Evolutionary conservation across 805 yeast genomes (phyloP).

Genomic region (Limtongia smithiae): DNA sequence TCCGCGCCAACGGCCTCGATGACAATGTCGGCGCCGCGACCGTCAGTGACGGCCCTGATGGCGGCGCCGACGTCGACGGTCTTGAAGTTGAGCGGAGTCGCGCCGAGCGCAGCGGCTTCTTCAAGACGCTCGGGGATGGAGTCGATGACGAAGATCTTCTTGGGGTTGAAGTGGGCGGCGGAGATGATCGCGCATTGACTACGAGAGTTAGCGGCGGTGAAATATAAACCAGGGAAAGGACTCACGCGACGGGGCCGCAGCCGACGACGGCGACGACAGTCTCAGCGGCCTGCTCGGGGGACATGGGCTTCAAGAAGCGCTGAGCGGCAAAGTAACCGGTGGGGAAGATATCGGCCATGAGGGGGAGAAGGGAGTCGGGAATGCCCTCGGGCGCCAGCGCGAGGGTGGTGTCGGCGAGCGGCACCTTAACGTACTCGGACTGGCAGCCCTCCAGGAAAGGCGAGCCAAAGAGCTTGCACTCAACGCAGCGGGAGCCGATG

Average conservation of each 20-base stretch:
- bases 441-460: constrained; percentile 58
- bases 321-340: constrained; percentile 60
- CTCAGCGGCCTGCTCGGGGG: constrained; percentile 38
- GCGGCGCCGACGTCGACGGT: constrained; percentile 40
- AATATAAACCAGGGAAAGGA: too few relatives aligned
- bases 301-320: constrained; percentile 45
- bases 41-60: constrained; percentile 41
- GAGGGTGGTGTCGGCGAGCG: constrained; percentile 52
- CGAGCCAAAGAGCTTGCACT: constrained; percentile 57
- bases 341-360: constrained; percentile 64
- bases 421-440: constrained; percentile 59
- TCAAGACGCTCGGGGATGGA: constrained; percentile 47
- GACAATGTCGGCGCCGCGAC: constrained; percentile 57
- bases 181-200: constrained; percentile 47
- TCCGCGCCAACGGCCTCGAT: constrained; percentile 59
- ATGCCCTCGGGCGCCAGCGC: constrained; percentile 37
- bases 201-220: too few relatives aligned
- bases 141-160: constrained; percentile 48
- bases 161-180: constrained; percentile 44
- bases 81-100: constrained; percentile 37
- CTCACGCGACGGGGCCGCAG: constrained; percentile 52
- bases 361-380: constrained; percentile 47
- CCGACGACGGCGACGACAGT: constrained; percentile 52
- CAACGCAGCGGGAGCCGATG: constrained; percentile 52
- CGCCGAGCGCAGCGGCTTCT: constrained; percentile 49